These are phyloP conservation scores for Leccinum ambiguum DNA, from an alignment of 1,284 basidiomycete genomes.

Conservation along the genomic window DNA sequence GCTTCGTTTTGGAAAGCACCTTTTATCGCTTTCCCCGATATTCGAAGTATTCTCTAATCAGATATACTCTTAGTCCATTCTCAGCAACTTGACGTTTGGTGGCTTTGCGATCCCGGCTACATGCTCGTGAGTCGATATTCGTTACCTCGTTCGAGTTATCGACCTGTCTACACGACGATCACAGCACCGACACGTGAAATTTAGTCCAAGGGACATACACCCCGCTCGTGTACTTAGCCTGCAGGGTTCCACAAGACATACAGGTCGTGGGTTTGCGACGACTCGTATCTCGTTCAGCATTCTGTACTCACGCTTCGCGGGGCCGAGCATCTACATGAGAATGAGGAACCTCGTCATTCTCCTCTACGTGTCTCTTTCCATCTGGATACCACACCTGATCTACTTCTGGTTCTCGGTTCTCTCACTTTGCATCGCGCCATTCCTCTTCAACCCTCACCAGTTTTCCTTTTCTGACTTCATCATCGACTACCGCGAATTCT, in stretches of 20 bases:
- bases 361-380: slow-evolving; percentile 85
- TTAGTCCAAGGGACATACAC: too few relatives aligned
- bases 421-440: slow-evolving; percentile 91
- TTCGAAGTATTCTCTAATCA: slow-evolving; percentile 98
- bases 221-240: too few relatives aligned
- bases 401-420: slow-evolving; percentile 97
- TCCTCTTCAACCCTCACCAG: slow-evolving; percentile 97
- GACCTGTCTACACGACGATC: too few relatives aligned
- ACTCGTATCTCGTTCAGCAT: slow-evolving; percentile 93
- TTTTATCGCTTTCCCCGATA: slow-evolving; percentile 90
- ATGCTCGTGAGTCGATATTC: too few relatives aligned
- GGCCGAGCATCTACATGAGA: slow-evolving; percentile 97
- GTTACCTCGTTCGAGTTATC: too few relatives aligned
- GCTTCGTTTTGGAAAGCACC: slow-evolving; percentile 91
- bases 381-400: slow-evolving; percentile 93
- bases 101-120: slow-evolving; percentile 39
- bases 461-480: slow-evolving; percentile 95
- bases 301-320: slow-evolving; percentile 95
- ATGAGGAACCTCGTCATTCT: slow-evolving; percentile 89
- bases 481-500: slow-evolving; percentile 96
- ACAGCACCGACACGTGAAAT: too few relatives aligned
- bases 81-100: slow-evolving; percentile 94
- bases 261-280: slow-evolving; percentile 95
- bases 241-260: slow-evolving; percentile 31
- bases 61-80: slow-evolving; percentile 94